Base-by-base conservation (phyloP, 2,329 filamentous ascomycete species). In the Ophiostoma novo-ulmi region DNA sequence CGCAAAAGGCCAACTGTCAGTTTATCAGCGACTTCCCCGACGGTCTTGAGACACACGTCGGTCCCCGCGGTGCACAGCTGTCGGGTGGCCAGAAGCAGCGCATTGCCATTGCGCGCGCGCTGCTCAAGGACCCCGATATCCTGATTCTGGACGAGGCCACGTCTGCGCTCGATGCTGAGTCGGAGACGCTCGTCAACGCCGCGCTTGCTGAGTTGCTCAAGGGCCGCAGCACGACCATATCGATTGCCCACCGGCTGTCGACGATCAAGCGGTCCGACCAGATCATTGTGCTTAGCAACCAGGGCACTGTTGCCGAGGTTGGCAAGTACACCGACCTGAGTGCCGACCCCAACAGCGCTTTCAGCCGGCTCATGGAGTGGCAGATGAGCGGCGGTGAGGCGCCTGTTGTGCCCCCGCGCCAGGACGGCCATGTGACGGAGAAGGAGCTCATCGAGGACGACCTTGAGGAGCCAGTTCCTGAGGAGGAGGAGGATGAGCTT, bases 1-100 rank as follows among this genome's bases (percentile, higher is more conserved):
- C 95, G 4, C 87, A 92, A 73, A 91, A 94, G 78, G 95, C 95
- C 70, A 99, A 99, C 79, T 99, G 95, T 79, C 90, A 91, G 75
- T 99, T 99, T 78, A 97, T 99, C 79, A 90, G 91, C 78, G 95
- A 99, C 79, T 96, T 99, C 75, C 95, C 95, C 38, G 93, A 98
- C 71, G 95, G 95, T 5, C 86, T 99, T 7, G 94, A 99, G 77
- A 99, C 95, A 0, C 91, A 91, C 74, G 95, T 97, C 39, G 96
- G 96, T 70, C 91, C 94, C 20, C 87, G 95, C 74, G 95, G 95
- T 44, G 94, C 94, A 1, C 94, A 98, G 80, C 85, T 99, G 0
- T 97, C 93, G 10, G 95, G 95, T 69, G 95, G 95, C 0, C 95
- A 99, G 80, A 98, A 98, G 81, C 95, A 99, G 80, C 90, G 95